Conservation (phyloP, 23 red algal species). For the Cyanidium caldarium region DNA sequence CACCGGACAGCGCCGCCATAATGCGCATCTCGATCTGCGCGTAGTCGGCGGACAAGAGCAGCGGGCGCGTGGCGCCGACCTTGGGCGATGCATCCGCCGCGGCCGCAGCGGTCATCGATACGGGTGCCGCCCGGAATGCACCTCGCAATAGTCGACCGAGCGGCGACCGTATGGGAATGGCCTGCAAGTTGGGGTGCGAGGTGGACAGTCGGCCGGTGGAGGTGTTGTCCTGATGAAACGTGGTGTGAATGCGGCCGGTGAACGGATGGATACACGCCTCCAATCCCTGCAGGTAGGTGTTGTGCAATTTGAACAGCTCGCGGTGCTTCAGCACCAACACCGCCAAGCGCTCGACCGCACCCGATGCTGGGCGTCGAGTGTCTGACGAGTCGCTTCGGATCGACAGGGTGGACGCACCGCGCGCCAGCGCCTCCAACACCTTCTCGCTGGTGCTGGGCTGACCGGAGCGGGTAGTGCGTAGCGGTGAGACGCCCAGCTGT, state of each 20-base stretch:
- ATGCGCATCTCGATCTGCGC: slow-evolving; percentile 57
- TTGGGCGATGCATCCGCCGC: neutral
- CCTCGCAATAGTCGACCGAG: slow-evolving; percentile 9
- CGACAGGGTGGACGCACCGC: neutral
- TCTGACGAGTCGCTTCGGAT: neutral
- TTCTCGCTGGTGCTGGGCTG: neutral
- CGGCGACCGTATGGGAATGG: slow-evolving; percentile 10
- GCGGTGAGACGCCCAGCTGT: neutral
- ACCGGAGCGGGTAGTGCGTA: neutral
- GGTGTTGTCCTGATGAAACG: slow-evolving; percentile 15
- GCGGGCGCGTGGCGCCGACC: neutral
- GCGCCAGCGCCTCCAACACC: neutral
- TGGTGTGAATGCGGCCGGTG: slow-evolving; percentile 16
- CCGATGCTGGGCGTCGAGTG: neutral
- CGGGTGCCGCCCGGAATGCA: slow-evolving; percentile 1
- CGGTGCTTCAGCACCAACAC: slow-evolving; percentile 2
- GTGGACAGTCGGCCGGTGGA: slow-evolving; percentile 21
- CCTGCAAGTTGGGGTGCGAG: slow-evolving; percentile 29
- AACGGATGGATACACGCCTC: neutral
- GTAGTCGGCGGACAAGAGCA: slow-evolving; percentile 36
- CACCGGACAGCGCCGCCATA: slow-evolving; percentile 27
- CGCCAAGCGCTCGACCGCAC: slow-evolving; percentile 10
- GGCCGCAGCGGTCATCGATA: too few species aligned
- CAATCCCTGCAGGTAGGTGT: neutral
- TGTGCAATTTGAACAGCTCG: neutral